Conservation (phyloP, 2,329 filamentous ascomycete genomes). For the Clarireedia paspali region DNA sequence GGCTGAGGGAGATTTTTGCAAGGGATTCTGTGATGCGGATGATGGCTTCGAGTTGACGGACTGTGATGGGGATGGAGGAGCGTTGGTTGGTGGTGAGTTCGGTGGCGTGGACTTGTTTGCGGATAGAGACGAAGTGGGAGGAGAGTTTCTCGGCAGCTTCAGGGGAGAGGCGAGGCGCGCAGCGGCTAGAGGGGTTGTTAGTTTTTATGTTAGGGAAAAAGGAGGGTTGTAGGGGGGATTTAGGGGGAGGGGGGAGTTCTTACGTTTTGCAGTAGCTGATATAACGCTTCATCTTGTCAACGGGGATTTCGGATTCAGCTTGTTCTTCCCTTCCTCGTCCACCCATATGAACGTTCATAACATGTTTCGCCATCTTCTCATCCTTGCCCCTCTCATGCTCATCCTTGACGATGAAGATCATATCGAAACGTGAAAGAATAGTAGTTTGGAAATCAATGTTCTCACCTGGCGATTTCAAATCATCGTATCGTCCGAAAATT, state of each 20-base stretch:
- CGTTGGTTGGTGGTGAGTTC: conserved; percentile 86
- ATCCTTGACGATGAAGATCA: conserved; percentile 98
- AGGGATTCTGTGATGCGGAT: conserved; percentile 95
- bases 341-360: conserved; percentile 96
- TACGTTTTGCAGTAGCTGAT: conserved; percentile 95
- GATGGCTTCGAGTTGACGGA: conserved; percentile 94
- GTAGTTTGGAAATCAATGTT: conserved; percentile 99
- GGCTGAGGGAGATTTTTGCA: conserved; percentile 80
- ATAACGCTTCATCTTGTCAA: conserved; percentile 96
- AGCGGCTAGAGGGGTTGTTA: conserved; percentile 52
- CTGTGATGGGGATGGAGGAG: conserved; percentile 92
- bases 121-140: conserved; percentile 94
- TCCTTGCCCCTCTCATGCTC: conserved; percentile 86
- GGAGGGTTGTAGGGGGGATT: neutral
- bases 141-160: conserved; percentile 94
- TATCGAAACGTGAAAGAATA: conserved; percentile 95
- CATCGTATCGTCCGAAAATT: conserved; percentile 95
- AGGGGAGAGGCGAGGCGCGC: conserved; percentile 80
- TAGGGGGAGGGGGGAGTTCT: conserved; percentile 31
- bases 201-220: neutral
- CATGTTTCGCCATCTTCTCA: conserved; percentile 89
- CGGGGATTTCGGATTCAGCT: conserved; percentile 77
- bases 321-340: conserved; percentile 75
- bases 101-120: conserved; percentile 84
- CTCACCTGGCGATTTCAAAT: conserved; percentile 93